Evolutionary conservation across 176 grass and related monocot genomes (phyloP), one percentile per base, ranked within the genome.

Genomic region (Triticum turgidum): DNA sequence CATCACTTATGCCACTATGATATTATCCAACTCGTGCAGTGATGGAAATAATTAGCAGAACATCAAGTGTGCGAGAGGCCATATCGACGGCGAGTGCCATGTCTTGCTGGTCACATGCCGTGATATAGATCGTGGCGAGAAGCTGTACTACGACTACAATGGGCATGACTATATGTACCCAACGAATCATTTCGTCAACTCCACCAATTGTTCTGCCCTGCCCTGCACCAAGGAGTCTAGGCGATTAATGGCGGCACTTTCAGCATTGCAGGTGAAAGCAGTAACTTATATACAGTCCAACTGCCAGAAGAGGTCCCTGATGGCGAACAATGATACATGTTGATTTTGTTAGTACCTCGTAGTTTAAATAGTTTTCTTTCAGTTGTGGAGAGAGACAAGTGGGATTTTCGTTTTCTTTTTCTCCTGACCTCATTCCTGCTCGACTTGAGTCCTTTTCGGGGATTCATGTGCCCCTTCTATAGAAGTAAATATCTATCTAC

Each of bases 71-170:
- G 93, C 87, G 78, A 75, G 95, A 30, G 93, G 93, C 80, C 79
- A 95, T 69, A 90, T 95, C 25, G 59, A 93, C 54, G 91, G 91
- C 63, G 91, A 95, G 77, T 93, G 93, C 81, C 89, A 90, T 76
- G 93, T 89, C 41, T 89, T 98, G 85, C 80, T 98, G 83, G 91
- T 98, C 33, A 87, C 95, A 38, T 92, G 85, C 35, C 89, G 93
- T 73, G 91, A 98, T 92, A 98, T 98, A 80, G 84, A 79, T 85
- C 73, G 80, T 27, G 93, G 93, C 47, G 93, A 95, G 71, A 94
- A 86, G 77, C 72, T 98, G 78, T 98, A 98, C 85, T 95, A 93
- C 78, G 95, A 98, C 75, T 98, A 98, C 89, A 98, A 97, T 37
- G 37, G 95, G 71, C 88, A 95, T 33, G 91, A 98, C 74, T 77